Conservation (phyloP, 1,139 yeast species). For the Kodamaea ohmeri region DNA sequence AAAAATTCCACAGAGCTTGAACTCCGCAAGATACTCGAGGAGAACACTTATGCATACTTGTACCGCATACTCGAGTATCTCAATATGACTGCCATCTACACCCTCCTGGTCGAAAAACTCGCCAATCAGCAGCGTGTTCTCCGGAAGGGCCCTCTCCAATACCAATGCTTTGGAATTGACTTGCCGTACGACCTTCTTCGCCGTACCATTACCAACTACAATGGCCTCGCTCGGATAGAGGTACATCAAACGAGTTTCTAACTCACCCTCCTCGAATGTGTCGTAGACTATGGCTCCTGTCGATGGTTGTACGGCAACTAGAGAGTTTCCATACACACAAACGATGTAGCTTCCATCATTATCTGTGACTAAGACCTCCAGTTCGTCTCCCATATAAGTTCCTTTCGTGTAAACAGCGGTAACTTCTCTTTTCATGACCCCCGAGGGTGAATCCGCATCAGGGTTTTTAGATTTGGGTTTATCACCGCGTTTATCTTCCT, state of each 20-base stretch:
- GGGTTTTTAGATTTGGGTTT: too few species aligned
- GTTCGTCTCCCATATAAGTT: constrained; percentile 71
- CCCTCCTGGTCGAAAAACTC: neutral
- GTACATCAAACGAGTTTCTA: constrained; percentile 73
- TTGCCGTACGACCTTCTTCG: constrained; percentile 21
- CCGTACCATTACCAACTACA: constrained; percentile 34
- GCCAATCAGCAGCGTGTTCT: neutral
- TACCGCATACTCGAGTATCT: constrained; percentile 17
- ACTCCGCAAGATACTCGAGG: constrained; percentile 57
- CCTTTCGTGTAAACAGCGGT: constrained; percentile 80
- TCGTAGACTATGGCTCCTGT: constrained; percentile 81
- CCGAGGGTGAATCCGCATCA: neutral
- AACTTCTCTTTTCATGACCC: constrained; percentile 63
- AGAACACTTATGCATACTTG: constrained; percentile 49
- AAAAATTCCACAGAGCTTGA: constrained; percentile 58
- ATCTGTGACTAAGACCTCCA: constrained; percentile 20
- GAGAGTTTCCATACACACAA: constrained; percentile 25
- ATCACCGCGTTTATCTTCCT: constrained; percentile 18
- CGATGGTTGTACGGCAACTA: constrained; percentile 71
- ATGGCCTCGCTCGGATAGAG: constrained; percentile 73
- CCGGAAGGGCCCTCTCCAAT: neutral
- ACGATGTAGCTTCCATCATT: constrained; percentile 30
- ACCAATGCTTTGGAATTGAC: constrained; percentile 18
- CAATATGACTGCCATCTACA: neutral
- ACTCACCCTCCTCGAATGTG: constrained; percentile 55